A percentile compares a stretch with the other conserved stretches of the same genome.
phyloP scores from a whole-genome alignment of 1,139 yeast genomes.

The Wickerhamomyces sp. region DNA sequence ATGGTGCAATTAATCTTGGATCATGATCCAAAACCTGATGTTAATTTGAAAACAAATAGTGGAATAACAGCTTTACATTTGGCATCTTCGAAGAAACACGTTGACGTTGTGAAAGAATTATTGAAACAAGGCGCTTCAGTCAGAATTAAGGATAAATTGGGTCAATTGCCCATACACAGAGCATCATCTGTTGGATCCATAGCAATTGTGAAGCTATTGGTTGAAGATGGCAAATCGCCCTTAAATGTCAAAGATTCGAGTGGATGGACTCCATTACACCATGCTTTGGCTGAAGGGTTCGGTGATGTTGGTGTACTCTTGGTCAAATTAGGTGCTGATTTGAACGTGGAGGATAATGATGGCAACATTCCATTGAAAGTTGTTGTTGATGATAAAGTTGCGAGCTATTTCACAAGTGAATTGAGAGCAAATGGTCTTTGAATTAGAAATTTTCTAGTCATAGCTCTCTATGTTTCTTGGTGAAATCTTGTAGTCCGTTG shows the following conservation, averaged over 20 bases:
- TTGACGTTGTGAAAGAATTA: slow-evolving; percentile 45
- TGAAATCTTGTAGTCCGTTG: too few relatives aligned
- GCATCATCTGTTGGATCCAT: slow-evolving; percentile 78
- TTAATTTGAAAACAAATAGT: slow-evolving; percentile 48
- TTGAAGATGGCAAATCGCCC: slow-evolving; percentile 53
- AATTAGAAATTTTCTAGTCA: too few relatives aligned
- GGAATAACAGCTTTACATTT: slow-evolving; percentile 77
- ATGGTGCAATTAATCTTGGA: slow-evolving; percentile 41
- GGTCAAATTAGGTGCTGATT: slow-evolving; percentile 64
- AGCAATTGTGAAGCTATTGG: slow-evolving; percentile 45
- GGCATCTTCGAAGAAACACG: slow-evolving; percentile 67
- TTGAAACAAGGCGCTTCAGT: slow-evolving; percentile 51
- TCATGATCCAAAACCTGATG: slow-evolving; percentile 39
- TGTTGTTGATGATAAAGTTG: slow-evolving; percentile 56
- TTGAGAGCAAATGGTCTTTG: too few relatives aligned
- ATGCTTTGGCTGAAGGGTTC: slow-evolving; percentile 89
- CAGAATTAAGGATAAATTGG: slow-evolving; percentile 60
- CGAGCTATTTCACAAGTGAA: slow-evolving; percentile 30
- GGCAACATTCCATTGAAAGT: slow-evolving; percentile 58
- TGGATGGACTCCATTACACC: slow-evolving; percentile 88
- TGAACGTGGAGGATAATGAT: slow-evolving; percentile 40
- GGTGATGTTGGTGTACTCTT: slow-evolving; percentile 68
- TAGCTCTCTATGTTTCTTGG: too few relatives aligned
- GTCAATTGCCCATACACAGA: slow-evolving; percentile 68
- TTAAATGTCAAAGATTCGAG: slow-evolving; percentile 61